A percentile compares a stretch with the other conserved stretches of the same genome.
Conservation (phyloP, 1,139 yeast species). For the Taphrina populina region DNA sequence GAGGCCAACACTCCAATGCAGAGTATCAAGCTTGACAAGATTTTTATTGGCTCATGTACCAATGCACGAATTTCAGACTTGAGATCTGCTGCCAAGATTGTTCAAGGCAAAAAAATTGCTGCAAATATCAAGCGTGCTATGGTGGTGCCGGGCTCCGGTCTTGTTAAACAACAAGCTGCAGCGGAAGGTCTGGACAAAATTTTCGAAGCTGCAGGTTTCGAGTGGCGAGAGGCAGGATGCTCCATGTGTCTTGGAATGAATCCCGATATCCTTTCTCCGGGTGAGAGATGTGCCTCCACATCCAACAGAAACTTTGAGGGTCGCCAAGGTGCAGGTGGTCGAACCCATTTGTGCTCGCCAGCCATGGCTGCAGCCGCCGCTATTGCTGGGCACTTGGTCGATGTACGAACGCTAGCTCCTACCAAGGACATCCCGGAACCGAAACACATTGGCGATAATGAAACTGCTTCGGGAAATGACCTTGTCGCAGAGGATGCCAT, state of each 20-base stretch:
- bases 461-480: constrained; percentile 54
- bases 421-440: constrained; percentile 13
- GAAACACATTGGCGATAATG: constrained; percentile 59
- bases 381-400: constrained; percentile 83
- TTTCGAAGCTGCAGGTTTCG: constrained; percentile 88
- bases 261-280: constrained; percentile 90
- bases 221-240: constrained; percentile 99
- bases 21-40: constrained; percentile 78
- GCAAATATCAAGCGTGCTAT: constrained; percentile 74
- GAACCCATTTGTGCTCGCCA: constrained; percentile 97
- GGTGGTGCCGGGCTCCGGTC: constrained; percentile 97
- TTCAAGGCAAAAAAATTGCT: constrained; percentile 86
- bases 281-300: constrained; percentile 97
- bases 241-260: constrained; percentile 99
- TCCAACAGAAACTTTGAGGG: constrained; percentile 98
- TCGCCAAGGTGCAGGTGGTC: constrained; percentile 95
- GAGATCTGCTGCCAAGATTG: constrained; percentile 91
- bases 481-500: constrained; percentile 40
- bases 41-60: constrained; percentile 96
- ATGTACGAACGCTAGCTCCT: constrained; percentile 67
- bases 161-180: constrained; percentile 90
- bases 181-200: constrained; percentile 89
- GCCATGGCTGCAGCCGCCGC: constrained; percentile 99
- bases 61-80: constrained; percentile 96
- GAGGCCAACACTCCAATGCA: constrained; percentile 74